phyloP scores from a whole-genome alignment of 2,329 filamentous ascomycete species.

The Fusarium sp. region DNA sequence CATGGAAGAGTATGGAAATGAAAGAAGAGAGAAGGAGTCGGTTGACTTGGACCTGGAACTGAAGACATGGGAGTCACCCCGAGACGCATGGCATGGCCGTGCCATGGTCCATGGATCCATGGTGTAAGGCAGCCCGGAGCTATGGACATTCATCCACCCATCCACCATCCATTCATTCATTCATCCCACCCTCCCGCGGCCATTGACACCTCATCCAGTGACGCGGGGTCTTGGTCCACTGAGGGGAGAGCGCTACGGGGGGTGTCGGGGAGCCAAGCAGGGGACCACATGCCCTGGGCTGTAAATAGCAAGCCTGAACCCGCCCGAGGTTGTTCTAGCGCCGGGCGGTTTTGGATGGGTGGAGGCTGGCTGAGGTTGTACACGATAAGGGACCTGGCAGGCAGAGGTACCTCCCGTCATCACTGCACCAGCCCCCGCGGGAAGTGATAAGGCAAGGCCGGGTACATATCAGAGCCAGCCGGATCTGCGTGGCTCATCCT shows the following conservation, averaged over 20 bases:
- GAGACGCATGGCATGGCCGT: constrained; percentile 8
- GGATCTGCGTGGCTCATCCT: constrained; percentile 36
- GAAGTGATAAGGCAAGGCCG: constrained; percentile 24
- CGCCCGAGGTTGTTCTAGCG: constrained; percentile 26
- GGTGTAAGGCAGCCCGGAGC: constrained; percentile 27
- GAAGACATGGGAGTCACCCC: constrained; percentile 24
- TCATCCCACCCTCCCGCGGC: not conserved
- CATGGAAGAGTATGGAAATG: constrained; percentile 38
- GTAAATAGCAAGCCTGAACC: constrained; percentile 3
- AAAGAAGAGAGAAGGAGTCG: constrained; percentile 31
- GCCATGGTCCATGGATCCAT: constrained; percentile 11
- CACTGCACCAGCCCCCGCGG: not conserved
- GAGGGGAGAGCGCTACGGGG: constrained; percentile 10
- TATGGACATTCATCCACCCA: not conserved
- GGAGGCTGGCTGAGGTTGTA: constrained; percentile 6
- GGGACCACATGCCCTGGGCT: constrained; percentile 32
- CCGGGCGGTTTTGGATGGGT: constrained; percentile 9
- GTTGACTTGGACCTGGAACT: constrained; percentile 19
- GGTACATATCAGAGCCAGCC: constrained; percentile 21
- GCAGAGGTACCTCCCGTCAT: constrained; percentile 14
- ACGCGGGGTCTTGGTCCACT: constrained; percentile 29
- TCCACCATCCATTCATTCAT: not conserved
- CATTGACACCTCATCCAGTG: constrained; percentile 9
- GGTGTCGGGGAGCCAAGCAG: constrained; percentile 14
- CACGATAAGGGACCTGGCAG: constrained; percentile 30